Base-by-base conservation (phyloP, 768 basidiomycete genomes). In the Mycena olivaceomarginata region DNA sequence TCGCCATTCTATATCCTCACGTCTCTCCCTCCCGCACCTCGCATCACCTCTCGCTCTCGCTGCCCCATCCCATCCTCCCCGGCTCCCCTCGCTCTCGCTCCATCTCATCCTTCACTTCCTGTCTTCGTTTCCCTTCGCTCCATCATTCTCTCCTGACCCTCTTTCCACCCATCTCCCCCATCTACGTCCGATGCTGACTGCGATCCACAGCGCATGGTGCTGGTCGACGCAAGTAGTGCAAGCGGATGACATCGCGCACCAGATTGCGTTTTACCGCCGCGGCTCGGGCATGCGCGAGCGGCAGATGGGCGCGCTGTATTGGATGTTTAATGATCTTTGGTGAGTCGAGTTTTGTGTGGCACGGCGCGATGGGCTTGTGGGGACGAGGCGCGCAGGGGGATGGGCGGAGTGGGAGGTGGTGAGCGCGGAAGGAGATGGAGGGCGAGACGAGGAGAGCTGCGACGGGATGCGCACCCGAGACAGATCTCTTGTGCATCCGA, bases 301-400 rank as follows among this genome's bases (percentile, higher is more conserved):
- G 1, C 74, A 75, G 74, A 15, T 75, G 13, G 74, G 74, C 51
- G 67, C 74, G 63, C 68, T 75, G 20, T 75, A 70, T 39, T 75
- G 74, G 74, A 75, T 75, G 74, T n/a, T 75, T 43, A 75, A 75
- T 20, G 74, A 75, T 46, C 68, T 65, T 8, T 75, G 74, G 74
- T 75, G 13, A n/a, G 74, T 37, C 22, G 22, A n/a, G 20, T n/a
- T 53, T 53, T 11, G 4, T 53, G 20, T 15, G 20, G 20, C 18
- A 16, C 15, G 46, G 6, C 15, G 12, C 15, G 46, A 13, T 13
- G 6, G 46, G 46, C 13, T 48, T 13, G 46, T 48, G 46, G 46
- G 15, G 46, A 7, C 7, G 6, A 18, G 18, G 46, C 15, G 16
- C 15, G 16, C 16, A 6, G 46, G 46, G 25, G 46, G 6, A 48